Conservation (phyloP, 352 stramenopile genomes). For the Phytopythium delawarense region DNA sequence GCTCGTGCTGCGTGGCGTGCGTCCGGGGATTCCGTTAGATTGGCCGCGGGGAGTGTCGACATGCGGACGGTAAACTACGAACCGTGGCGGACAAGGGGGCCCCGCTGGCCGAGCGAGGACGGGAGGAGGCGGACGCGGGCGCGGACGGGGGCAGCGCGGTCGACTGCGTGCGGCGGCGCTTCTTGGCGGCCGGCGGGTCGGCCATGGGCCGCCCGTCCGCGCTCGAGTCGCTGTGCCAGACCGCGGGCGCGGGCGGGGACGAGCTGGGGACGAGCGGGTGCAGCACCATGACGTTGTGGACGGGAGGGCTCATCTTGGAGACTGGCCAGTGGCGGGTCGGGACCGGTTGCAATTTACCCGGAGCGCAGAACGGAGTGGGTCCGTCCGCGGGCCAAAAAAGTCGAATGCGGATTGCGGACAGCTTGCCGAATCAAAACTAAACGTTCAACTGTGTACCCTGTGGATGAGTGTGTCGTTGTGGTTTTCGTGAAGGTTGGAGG, state of each 20-base stretch:
- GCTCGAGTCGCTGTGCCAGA: not conserved
- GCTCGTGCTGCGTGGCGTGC: slow-evolving; percentile 14
- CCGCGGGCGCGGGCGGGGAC: not conserved
- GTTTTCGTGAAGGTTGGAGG: not conserved
- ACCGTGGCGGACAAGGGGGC: slow-evolving; percentile 3
- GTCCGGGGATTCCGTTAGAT: not conserved
- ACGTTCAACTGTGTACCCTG: not conserved
- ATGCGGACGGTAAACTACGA: not conserved
- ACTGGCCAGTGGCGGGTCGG: too few species aligned
- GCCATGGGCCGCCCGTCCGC: not conserved
- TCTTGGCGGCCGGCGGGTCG: not conserved
- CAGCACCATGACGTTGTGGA: not conserved
- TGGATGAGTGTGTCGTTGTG: not conserved
- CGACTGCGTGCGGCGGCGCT: not conserved
- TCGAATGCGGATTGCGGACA: slow-evolving; percentile 1
- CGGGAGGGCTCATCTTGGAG: not conserved
- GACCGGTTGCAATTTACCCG: too few species aligned
- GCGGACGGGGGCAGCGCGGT: not conserved
- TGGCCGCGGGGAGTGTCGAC: not conserved
- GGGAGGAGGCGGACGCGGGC: not conserved
- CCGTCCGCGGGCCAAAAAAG: not conserved
- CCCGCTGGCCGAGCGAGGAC: not conserved
- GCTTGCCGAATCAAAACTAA: not conserved
- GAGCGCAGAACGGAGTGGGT: too few species aligned
- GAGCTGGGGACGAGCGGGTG: not conserved